phyloP scores from a whole-genome alignment of 768 basidiomycete species.

The Collybia sp. region DNA sequence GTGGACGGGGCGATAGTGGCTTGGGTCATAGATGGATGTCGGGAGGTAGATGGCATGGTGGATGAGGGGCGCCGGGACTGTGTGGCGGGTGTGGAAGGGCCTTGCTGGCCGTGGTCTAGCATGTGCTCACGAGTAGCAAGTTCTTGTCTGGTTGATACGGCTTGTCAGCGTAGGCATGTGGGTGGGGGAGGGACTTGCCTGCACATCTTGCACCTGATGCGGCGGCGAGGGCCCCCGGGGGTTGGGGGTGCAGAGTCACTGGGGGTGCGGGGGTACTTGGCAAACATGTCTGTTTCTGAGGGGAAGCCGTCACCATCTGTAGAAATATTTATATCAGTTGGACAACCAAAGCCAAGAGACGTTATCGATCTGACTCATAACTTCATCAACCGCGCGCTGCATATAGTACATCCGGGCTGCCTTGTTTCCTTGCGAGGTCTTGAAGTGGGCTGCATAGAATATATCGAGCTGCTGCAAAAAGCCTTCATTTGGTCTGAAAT shows the following conservation, averaged over 20 bases:
- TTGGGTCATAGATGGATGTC: constrained; percentile 18
- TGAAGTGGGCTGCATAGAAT: constrained; percentile 69
- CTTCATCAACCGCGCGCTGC: constrained; percentile 65
- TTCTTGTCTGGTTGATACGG: constrained; percentile 49
- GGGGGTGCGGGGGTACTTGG: constrained; percentile 64
- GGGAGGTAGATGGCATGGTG: constrained; percentile 1
- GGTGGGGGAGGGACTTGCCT: constrained; percentile 36
- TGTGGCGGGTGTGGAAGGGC: constrained; percentile 57
- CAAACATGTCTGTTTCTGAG: constrained; percentile 70
- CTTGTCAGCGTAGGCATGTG: not conserved
- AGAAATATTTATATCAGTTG: constrained; percentile 6
- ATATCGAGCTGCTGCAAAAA: constrained; percentile 80
- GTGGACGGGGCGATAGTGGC: constrained; percentile 12
- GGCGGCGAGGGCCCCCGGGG: constrained; percentile 44
- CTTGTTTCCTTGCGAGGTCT: constrained; percentile 63
- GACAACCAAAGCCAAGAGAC: constrained; percentile 12
- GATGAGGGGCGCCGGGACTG: constrained; percentile 18
- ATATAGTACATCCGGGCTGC: constrained; percentile 80
- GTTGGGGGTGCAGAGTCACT: constrained; percentile 57
- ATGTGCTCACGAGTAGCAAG: constrained; percentile 91
- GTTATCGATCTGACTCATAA: constrained; percentile 60
- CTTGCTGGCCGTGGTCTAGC: constrained; percentile 83
- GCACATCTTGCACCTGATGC: constrained; percentile 92
- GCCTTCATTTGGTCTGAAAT: constrained; percentile 73
- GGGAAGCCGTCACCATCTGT: constrained; percentile 72